A percentile compares a stretch with the other conserved stretches of the same genome.
These are phyloP conservation scores for Cyclotella distinguenda DNA, from an alignment of 108 stramenopile species.

Conservation along the genomic window DNA sequence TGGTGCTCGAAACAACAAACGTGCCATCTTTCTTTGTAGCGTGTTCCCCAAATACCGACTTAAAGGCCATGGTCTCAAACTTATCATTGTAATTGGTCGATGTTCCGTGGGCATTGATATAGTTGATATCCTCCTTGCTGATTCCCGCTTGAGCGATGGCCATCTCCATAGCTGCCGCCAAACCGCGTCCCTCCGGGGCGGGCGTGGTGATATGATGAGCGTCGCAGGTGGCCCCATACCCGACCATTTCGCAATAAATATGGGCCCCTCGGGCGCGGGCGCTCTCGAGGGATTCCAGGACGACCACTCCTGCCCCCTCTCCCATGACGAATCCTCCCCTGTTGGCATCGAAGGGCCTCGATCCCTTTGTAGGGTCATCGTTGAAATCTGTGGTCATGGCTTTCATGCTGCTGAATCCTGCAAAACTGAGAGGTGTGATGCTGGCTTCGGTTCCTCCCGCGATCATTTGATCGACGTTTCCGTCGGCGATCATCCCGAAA, in stretches of 20 bases:
- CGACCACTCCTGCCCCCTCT: conserved; percentile 95
- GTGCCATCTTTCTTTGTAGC: conserved; percentile 74
- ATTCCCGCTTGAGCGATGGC: conserved; percentile 77
- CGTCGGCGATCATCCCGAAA: conserved; percentile 83
- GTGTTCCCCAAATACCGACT: conserved; percentile 89
- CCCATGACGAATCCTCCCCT: conserved; percentile 98
- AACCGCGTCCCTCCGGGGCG: conserved; percentile 91
- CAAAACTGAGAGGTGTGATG: conserved; percentile 89
- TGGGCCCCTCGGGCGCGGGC: conserved; percentile 92
- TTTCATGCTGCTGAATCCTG: conserved; percentile 94
- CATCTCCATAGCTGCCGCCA: conserved; percentile 93
- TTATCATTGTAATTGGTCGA: conserved; percentile 97
- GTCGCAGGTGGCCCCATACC: conserved; percentile 95
- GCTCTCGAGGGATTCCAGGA: conserved; percentile 90
- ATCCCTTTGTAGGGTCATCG: conserved; percentile 82
- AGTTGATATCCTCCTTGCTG: conserved; percentile 80
- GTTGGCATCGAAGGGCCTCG: conserved; percentile 92
- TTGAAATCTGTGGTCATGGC: conserved; percentile 90
- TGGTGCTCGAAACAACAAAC: conserved; percentile 89
- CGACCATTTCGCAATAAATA: conserved; percentile 91
- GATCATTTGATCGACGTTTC: conserved; percentile 89
- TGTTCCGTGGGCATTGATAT: conserved; percentile 97
- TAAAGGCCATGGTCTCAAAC: conserved; percentile 96
- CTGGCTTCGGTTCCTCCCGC: conserved; percentile 94
- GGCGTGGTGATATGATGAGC: conserved; percentile 98